Percentiles rank a stretch among this genome's conserved stretches.
Evolutionary conservation across 495 filamentous ascomycete genomes (phyloP).

Genomic region (Hypoxylon subgilvum): DNA sequence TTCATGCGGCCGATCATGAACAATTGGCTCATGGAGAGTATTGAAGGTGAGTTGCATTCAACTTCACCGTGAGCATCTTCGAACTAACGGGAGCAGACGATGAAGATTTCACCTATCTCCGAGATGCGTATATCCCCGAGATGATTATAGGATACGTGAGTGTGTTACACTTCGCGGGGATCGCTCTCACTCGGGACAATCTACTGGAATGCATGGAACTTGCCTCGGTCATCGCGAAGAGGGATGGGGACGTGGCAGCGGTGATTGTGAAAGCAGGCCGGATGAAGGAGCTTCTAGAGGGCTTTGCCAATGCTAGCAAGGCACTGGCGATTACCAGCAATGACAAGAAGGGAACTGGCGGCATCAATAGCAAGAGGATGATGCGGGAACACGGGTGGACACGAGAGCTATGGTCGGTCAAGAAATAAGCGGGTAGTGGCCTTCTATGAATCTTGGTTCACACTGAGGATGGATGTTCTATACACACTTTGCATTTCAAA

Average conservation of each 20-base stretch:
- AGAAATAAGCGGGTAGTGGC: conserved; percentile 31
- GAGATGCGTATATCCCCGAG: conserved; percentile 79
- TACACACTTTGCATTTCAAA: conserved; percentile 6
- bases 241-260: conserved; percentile 66
- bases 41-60: conserved; percentile 42
- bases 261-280: conserved; percentile 68
- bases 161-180: conserved; percentile 72
- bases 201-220: conserved; percentile 81
- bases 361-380: conserved; percentile 55
- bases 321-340: conserved; percentile 70
- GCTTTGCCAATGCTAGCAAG: conserved; percentile 74
- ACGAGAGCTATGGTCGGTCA: conserved; percentile 58
- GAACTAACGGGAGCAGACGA: conserved; percentile 44
- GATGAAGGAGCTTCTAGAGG: conserved; percentile 79
- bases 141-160: conserved; percentile 79
- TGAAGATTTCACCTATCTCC: conserved; percentile 60
- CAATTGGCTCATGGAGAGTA: conserved; percentile 49
- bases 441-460: not conserved
- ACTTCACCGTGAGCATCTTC: not conserved
- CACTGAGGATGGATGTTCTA: conserved; percentile 12
- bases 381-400: conserved; percentile 61
- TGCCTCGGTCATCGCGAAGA: conserved; percentile 68
- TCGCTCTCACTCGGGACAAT: conserved; percentile 65
- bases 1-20: conserved; percentile 54
- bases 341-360: conserved; percentile 50